Evolutionary conservation across 1,284 basidiomycete species (phyloP).

Genomic region (Termitomyces sp.): DNA sequence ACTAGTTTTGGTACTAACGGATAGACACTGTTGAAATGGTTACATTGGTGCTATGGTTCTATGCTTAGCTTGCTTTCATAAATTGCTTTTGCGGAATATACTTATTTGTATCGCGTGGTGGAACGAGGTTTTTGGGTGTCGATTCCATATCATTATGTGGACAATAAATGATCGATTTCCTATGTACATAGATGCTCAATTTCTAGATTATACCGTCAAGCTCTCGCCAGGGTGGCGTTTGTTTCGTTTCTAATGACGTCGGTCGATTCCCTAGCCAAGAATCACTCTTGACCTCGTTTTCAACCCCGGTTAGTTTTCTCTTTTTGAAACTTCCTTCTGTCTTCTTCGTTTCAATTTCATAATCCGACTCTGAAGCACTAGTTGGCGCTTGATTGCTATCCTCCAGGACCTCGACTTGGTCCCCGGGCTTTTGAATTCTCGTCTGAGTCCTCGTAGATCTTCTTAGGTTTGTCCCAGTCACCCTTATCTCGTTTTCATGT

Average conservation of each 20-base stretch:
- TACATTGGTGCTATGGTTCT: not conserved
- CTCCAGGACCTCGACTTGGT: not conserved
- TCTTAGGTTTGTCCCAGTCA: not conserved
- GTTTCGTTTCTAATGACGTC: too few species aligned
- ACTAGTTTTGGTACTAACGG: conserved; percentile 51
- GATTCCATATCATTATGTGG: not conserved
- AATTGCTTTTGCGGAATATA: not conserved
- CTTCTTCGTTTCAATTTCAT: not conserved
- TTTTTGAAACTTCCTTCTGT: not conserved
- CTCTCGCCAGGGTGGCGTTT: not conserved
- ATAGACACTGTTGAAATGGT: conserved; percentile 1
- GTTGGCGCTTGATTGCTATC: not conserved
- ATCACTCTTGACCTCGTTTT: not conserved
- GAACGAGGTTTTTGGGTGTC: not conserved
- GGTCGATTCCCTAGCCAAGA: too few species aligned
- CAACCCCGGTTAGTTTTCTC: not conserved
- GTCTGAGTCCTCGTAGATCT: not conserved
- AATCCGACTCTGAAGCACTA: not conserved
- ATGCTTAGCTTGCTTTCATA: not conserved
- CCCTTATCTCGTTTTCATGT: not conserved
- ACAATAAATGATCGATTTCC: not conserved
- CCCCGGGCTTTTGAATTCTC: not conserved
- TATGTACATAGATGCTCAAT: too few species aligned
- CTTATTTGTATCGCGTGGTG: not conserved
- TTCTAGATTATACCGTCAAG: not conserved